Evolutionary conservation across 495 filamentous ascomycete species (phyloP).

Genomic region (Podospora bellae-mahoneyi): DNA sequence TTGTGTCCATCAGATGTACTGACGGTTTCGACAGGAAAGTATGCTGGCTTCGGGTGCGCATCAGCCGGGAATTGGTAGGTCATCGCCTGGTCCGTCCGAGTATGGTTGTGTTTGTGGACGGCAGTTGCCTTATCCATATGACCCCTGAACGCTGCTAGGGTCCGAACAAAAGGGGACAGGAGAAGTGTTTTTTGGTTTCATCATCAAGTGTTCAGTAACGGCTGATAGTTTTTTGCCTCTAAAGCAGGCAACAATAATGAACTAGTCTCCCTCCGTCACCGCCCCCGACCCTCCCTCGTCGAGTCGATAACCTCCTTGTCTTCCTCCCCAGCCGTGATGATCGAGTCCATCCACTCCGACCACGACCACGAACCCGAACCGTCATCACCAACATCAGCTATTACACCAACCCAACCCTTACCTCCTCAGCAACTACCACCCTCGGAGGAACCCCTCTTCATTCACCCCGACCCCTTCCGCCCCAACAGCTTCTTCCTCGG

Average conservation of each 20-base stretch:
- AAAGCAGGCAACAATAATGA: conserved; percentile 41
- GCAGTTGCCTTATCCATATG: neutral
- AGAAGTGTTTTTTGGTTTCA: neutral
- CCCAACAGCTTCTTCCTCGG: conserved; percentile 76
- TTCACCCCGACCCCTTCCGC: conserved; percentile 72
- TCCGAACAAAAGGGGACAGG: neutral
- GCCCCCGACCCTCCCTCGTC: conserved; percentile 5
- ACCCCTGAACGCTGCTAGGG: neutral
- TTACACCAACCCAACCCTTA: neutral
- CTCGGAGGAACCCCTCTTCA: conserved; percentile 49
- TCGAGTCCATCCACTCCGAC: conserved; percentile 1
- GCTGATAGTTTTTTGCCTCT: conserved; percentile 35
- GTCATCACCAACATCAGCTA: neutral
- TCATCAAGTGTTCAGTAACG: conserved; percentile 15
- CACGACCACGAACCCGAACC: neutral
- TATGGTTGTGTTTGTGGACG: neutral
- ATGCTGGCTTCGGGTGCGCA: conserved; percentile 12
- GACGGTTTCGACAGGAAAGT: conserved; percentile 14
- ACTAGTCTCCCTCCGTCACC: conserved; percentile 23
- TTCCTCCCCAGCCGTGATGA: conserved; percentile 11
- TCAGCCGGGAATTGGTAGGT: conserved; percentile 27
- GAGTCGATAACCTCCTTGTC: conserved; percentile 3
- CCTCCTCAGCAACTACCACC: neutral
- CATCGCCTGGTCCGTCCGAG: neutral
- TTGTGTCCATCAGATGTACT: neutral